A percentile compares a stretch with the other conserved stretches of the same genome.
Conservation (phyloP, 805 yeast species). For the Kluyveromyces dobzhanskii region DNA sequence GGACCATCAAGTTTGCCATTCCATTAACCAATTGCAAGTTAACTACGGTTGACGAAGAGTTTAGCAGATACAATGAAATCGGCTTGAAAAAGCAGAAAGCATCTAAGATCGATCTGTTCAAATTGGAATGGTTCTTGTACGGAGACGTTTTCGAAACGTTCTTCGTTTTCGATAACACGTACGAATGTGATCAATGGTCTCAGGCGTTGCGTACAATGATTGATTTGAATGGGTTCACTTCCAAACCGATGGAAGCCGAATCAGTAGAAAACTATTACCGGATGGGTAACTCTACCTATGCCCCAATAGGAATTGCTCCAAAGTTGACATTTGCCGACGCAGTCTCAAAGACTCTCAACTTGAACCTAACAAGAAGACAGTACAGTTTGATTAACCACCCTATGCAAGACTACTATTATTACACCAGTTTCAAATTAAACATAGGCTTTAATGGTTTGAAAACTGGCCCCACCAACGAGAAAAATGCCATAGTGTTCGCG, state of each 20-base stretch:
- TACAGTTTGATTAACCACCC: constrained; percentile 3
- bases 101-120: constrained; percentile 32
- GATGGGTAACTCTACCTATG: constrained; percentile 1
- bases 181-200: constrained; percentile 37
- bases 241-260: constrained; percentile 4
- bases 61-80: constrained; percentile 21
- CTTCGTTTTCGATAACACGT: constrained; percentile 24
- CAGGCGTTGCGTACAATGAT: not conserved
- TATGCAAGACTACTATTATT: constrained; percentile 1
- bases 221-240: constrained; percentile 2
- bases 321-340: constrained; percentile 1
- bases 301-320: constrained; percentile 1
- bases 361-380: constrained; percentile 3
- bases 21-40: constrained; percentile 35
- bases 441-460: not conserved
- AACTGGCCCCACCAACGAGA: constrained; percentile 2
- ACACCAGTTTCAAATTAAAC: constrained; percentile 1
- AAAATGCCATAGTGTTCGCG: not conserved
- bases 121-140: constrained; percentile 35
- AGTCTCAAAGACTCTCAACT: constrained; percentile 1
- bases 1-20: constrained; percentile 35
- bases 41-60: constrained; percentile 22
- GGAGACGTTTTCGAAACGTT: constrained; percentile 37
- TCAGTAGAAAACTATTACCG: constrained; percentile 3
- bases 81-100: constrained; percentile 28